Conservation (phyloP, 495 filamentous ascomycete genomes). For the Tuber aestivum region DNA sequence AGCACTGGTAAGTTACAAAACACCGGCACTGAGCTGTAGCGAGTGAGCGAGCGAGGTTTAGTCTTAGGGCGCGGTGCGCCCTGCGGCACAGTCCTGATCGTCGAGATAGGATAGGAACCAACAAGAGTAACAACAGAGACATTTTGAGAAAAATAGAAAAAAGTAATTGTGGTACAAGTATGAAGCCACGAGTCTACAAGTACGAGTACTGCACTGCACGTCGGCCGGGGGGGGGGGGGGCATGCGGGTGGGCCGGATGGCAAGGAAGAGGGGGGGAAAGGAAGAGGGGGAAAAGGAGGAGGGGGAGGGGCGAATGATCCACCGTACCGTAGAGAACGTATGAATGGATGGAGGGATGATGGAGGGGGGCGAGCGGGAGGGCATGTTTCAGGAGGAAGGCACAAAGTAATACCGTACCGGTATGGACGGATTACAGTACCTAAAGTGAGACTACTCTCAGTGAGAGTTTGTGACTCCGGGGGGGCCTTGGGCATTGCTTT, state of each 20-base stretch:
- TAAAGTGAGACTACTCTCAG: neutral
- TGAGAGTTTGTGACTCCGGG: neutral
- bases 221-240: too few species aligned
- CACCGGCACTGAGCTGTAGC: too few species aligned
- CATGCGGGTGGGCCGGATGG: neutral
- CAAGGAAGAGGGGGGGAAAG: neutral
- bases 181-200: neutral
- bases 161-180: neutral
- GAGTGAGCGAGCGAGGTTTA: neutral
- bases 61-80: neutral
- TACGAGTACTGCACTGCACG: neutral
- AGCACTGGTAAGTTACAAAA: too few species aligned
- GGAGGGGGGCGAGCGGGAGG: neutral
- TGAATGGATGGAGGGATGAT: neutral
- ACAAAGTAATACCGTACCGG: too few species aligned
- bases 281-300: neutral
- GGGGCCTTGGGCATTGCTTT: neutral
- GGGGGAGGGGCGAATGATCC: neutral
- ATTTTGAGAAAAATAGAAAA: neutral
- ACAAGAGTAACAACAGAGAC: neutral
- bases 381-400: neutral
- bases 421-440: neutral
- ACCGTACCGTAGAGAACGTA: too few species aligned
- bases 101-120: neutral
- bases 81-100: neutral